Percentiles rank a stretch among this genome's conserved stretches.
Conservation (phyloP, 2,329 filamentous ascomycete genomes). For the Penicillium oxalicum region DNA sequence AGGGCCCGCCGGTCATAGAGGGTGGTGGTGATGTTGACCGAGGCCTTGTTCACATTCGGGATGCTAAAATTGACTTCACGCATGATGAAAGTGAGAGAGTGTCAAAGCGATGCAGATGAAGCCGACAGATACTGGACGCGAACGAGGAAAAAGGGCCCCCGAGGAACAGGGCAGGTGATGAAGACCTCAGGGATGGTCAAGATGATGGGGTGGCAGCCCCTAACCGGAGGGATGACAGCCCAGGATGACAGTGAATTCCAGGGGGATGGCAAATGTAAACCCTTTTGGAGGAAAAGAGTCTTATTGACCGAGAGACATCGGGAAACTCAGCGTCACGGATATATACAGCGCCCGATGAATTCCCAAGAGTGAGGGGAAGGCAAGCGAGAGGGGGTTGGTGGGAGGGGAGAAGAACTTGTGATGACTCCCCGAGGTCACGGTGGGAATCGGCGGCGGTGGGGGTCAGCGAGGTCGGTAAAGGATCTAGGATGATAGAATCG, state of each 20-base stretch:
- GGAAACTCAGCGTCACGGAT: conserved; percentile 6
- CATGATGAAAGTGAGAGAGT: conserved; percentile 58
- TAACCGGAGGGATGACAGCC: conserved; percentile 13
- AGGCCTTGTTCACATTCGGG: conserved; percentile 98
- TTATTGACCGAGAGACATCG: conserved; percentile 18
- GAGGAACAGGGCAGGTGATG: conserved; percentile 6
- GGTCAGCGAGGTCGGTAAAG: not conserved
- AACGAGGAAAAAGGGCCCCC: conserved; percentile 1
- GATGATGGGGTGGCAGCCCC: conserved; percentile 13
- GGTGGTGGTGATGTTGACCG: conserved; percentile 95
- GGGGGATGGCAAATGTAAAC: conserved; percentile 3
- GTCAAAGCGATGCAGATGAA: conserved; percentile 2
- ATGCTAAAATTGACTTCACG: conserved; percentile 99
- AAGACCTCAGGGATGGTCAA: conserved; percentile 16
- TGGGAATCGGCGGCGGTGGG: conserved; percentile 1
- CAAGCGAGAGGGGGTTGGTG: conserved; percentile 6
- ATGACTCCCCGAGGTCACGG: conserved; percentile 11
- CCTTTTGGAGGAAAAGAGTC: not conserved
- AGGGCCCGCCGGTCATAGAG: conserved; percentile 95
- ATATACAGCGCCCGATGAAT: conserved; percentile 8
- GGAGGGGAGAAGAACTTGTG: conserved; percentile 6
- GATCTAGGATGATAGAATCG: not conserved
- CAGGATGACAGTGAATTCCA: conserved; percentile 1
- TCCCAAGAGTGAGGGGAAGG: conserved; percentile 3
- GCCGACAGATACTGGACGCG: conserved; percentile 7